These are phyloP conservation scores for Mycena alexandri DNA, from an alignment of 768 basidiomycete genomes.

Conservation along the genomic window DNA sequence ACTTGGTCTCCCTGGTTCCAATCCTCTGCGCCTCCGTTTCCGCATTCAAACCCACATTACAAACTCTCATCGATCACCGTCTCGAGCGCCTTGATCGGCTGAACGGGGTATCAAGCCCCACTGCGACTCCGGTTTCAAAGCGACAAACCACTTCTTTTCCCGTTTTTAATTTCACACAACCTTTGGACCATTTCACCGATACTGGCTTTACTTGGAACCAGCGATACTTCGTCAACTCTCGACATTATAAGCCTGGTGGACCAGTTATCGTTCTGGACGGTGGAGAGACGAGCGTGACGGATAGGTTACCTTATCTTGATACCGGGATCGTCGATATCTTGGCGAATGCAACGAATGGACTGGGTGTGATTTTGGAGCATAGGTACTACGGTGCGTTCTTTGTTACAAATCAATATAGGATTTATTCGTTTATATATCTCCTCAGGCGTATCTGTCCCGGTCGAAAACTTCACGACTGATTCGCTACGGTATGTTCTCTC, in stretches of 20 bases:
- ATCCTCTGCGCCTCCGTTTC: constrained; percentile 27
- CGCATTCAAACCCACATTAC: constrained; percentile 26
- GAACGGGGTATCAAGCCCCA: constrained; percentile 17
- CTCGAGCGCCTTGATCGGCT: constrained; percentile 29
- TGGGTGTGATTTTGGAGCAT: constrained; percentile 91
- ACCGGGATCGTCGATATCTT: constrained; percentile 90
- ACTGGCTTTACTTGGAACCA: constrained; percentile 79
- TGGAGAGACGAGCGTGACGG: constrained; percentile 90
- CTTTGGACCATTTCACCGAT: constrained; percentile 82
- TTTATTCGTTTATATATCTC: constrained; percentile 22
- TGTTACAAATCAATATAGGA: constrained; percentile 32
- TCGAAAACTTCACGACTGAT: constrained; percentile 83
- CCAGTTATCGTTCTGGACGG: constrained; percentile 94
- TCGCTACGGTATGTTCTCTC: constrained; percentile 68
- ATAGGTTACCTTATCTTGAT: constrained; percentile 71
- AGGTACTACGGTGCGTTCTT: constrained; percentile 79
- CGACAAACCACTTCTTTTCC: constrained; percentile 32
- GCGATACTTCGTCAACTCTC: constrained; percentile 91
- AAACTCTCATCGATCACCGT: constrained; percentile 29
- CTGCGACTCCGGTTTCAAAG: constrained; percentile 17
- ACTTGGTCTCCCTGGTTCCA: constrained; percentile 21
- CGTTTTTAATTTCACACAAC: constrained; percentile 72
- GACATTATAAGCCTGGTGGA: constrained; percentile 81
- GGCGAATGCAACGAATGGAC: constrained; percentile 84
- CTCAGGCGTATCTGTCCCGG: constrained; percentile 79